A percentile compares a stretch with the other conserved stretches of the same genome.
Evolutionary conservation across 2,329 filamentous ascomycete species (phyloP).

Genomic region (Cladosporium sp.): DNA sequence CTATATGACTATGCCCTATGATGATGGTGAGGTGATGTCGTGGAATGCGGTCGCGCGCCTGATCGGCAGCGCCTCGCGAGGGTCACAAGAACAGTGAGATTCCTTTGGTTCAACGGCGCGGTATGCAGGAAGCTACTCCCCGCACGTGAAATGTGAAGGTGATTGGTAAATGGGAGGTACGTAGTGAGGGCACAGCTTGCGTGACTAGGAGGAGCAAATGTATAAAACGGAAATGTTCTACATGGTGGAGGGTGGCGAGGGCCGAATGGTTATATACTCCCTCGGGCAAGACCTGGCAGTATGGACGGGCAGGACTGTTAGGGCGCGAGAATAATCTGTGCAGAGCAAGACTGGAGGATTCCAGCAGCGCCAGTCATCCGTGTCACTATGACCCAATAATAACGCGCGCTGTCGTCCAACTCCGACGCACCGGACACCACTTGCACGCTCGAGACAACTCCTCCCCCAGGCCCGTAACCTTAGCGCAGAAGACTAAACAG

Average conservation of each 20-base stretch:
- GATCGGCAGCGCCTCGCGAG: conserved; percentile 12
- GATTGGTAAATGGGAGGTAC: conserved; percentile 7
- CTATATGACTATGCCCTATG: background rate
- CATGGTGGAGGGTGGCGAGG: conserved; percentile 14
- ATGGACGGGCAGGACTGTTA: background rate
- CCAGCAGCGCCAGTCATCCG: conserved; percentile 1
- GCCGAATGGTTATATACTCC: conserved; percentile 9
- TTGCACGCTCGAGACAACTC: background rate
- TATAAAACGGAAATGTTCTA: conserved; percentile 8
- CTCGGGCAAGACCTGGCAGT: background rate
- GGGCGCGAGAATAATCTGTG: conserved; percentile 1
- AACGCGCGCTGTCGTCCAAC: background rate
- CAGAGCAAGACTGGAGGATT: background rate
- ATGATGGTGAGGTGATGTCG: conserved; percentile 7
- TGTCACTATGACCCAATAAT: conserved; percentile 11
- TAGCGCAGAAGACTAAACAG: conserved; percentile 9
- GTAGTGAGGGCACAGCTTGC: background rate
- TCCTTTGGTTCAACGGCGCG: background rate
- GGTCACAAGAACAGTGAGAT: conserved; percentile 16
- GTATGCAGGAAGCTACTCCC: conserved; percentile 14
- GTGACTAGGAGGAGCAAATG: background rate
- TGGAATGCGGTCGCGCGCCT: conserved; percentile 14
- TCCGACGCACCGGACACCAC: background rate
- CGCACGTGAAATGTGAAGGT: conserved; percentile 8
- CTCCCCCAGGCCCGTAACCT: background rate